These are phyloP conservation scores for Salvia rosmarinus DNA, from an alignment of 257 asterid species.

Conservation along the genomic window DNA sequence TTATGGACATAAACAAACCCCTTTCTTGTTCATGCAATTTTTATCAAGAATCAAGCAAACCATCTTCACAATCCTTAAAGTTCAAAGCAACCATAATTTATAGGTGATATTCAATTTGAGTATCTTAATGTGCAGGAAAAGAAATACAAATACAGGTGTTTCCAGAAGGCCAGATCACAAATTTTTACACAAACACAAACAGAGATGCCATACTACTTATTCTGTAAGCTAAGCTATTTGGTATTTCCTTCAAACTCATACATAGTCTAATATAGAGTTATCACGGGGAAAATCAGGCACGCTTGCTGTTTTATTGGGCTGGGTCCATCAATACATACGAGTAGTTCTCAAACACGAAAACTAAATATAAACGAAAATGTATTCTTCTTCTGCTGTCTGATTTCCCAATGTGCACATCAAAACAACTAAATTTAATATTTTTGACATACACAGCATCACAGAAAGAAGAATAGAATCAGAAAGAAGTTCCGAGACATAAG, in stretches of 20 bases:
- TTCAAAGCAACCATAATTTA: background rate
- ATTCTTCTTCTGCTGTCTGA: background rate
- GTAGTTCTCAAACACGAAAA: constrained; percentile 10
- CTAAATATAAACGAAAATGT: background rate
- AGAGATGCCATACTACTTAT: background rate
- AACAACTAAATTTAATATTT: background rate
- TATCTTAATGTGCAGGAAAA: background rate
- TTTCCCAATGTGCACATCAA: background rate
- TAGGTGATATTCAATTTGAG: background rate
- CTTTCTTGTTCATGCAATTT: background rate
- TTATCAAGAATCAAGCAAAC: background rate
- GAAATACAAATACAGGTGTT: background rate
- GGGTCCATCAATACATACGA: background rate
- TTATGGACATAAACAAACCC: background rate
- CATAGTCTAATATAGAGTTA: too few relatives aligned
- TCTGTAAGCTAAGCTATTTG: too few relatives aligned
- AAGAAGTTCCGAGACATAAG: background rate
- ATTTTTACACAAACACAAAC: background rate
- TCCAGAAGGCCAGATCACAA: too few relatives aligned
- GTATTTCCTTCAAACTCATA: too few relatives aligned
- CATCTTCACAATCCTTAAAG: background rate
- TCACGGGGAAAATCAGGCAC: too few relatives aligned
- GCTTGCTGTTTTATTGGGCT: background rate
- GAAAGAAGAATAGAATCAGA: background rate
- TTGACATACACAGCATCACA: background rate